phyloP scores from a whole-genome alignment of 108 stramenopile species.

The Cyclotella distinguenda region DNA sequence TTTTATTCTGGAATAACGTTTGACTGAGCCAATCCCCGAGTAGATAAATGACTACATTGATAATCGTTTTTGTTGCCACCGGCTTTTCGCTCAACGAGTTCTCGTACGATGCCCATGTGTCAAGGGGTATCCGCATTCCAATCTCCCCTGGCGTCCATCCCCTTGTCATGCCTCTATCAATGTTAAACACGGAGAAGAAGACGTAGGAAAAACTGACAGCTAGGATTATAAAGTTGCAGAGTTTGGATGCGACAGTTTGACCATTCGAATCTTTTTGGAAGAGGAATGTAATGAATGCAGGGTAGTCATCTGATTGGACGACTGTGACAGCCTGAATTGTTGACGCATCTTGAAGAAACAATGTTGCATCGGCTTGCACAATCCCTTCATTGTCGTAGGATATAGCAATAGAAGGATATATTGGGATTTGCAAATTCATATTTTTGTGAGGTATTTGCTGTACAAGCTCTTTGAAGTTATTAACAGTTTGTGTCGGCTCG shows the following conservation, averaged over 20 bases:
- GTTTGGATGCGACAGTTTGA: conserved; percentile 49
- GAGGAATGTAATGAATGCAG: conserved; percentile 28
- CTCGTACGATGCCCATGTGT: conserved; percentile 89
- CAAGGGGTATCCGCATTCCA: conserved; percentile 83
- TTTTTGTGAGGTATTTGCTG: no score
- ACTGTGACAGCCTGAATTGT: no score
- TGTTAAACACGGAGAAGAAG: conserved; percentile 69
- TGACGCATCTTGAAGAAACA: no score
- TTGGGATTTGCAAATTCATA: no score
- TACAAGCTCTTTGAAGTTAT: no score
- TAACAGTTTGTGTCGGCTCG: no score
- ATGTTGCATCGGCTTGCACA: no score
- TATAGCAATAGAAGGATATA: no score
- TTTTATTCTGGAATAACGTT: conserved; percentile 77
- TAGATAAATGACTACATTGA: conserved; percentile 93
- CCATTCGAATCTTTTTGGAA: conserved; percentile 39
- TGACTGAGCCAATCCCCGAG: conserved; percentile 95
- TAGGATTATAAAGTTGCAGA: conserved; percentile 75
- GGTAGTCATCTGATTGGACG: conserved; percentile 24
- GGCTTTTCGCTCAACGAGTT: conserved; percentile 77
- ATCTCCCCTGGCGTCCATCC: conserved; percentile 84
- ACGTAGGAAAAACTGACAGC: conserved; percentile 71
- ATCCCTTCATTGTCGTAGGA: no score
- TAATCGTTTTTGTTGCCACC: conserved; percentile 89
- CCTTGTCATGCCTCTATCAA: conserved; percentile 84